Conservation (phyloP, 345 rosid species). For the Mangifera indica region DNA sequence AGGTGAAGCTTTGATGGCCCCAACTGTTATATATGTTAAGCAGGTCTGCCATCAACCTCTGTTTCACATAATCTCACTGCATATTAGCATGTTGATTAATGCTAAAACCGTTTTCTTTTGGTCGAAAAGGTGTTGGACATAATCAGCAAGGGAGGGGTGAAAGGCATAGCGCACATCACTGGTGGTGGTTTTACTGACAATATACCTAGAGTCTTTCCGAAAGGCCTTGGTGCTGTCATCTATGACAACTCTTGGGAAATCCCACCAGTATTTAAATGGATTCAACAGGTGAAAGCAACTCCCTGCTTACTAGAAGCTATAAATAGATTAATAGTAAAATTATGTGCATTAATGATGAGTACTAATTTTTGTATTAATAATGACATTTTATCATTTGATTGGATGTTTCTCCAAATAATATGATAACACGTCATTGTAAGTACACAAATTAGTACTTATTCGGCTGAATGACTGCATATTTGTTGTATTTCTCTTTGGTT, state of each 20-base stretch:
- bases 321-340: neutral
- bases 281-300: constrained; percentile 61
- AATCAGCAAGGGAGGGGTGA: constrained; percentile 78
- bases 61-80: neutral
- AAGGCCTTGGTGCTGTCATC: constrained; percentile 75
- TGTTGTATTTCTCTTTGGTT: neutral
- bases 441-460: too few species aligned
- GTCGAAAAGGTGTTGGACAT: constrained; percentile 64
- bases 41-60: constrained; percentile 49
- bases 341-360: too few species aligned
- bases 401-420: too few species aligned
- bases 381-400: too few species aligned
- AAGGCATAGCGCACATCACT: constrained; percentile 86
- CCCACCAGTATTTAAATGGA: constrained; percentile 78
- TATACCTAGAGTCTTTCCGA: constrained; percentile 79
- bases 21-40: constrained; percentile 82
- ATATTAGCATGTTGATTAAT: neutral
- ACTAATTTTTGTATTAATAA: too few species aligned
- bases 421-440: too few species aligned
- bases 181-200: constrained; percentile 96
- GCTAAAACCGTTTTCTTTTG: neutral
- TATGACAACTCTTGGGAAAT: constrained; percentile 67
- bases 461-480: neutral
- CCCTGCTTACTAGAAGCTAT: neutral
- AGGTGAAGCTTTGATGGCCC: constrained; percentile 93